Conservation (phyloP, 179 eudicot species). For the Amaranthus tricolor region DNA sequence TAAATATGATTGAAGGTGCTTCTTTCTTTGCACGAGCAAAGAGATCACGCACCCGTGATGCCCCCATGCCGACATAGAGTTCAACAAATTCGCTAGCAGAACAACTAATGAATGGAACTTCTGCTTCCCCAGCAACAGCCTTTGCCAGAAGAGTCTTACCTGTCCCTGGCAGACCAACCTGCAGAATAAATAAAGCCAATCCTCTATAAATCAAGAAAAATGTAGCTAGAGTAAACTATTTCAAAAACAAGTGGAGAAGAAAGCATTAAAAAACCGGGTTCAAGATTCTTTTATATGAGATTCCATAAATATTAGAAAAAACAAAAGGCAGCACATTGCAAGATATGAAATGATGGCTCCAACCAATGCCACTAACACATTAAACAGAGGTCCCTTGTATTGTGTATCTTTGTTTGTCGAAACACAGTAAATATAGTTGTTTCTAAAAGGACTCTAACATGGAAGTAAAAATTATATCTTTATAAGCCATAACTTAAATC, state of each 20-base stretch:
- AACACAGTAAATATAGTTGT: not conserved
- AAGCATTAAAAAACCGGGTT: not conserved
- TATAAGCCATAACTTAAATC: not conserved
- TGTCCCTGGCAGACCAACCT: constrained; percentile 99
- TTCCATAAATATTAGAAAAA: not conserved
- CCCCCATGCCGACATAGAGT: constrained; percentile 97
- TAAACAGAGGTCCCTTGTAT: too few relatives aligned
- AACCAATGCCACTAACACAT: not conserved
- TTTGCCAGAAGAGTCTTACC: constrained; percentile 97
- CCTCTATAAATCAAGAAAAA: constrained; percentile 16
- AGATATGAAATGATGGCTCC: not conserved
- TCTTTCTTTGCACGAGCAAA: constrained; percentile 98
- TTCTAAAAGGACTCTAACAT: not conserved
- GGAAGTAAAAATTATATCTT: not conserved
- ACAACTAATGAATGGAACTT: constrained; percentile 92
- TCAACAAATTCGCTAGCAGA: constrained; percentile 98
- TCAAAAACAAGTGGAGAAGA: constrained; percentile 8
- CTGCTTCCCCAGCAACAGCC: constrained; percentile 99
- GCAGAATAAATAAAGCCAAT: constrained; percentile 31
- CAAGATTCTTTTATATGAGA: not conserved
- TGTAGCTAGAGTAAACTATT: not conserved
- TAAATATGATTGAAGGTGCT: constrained; percentile 91
- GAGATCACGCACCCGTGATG: constrained; percentile 91
- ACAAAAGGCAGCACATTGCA: not conserved
- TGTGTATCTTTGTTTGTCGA: not conserved